Evolutionary conservation across 73 alveolate species (phyloP).

Genomic region (Tetrahymena thermophila): DNA sequence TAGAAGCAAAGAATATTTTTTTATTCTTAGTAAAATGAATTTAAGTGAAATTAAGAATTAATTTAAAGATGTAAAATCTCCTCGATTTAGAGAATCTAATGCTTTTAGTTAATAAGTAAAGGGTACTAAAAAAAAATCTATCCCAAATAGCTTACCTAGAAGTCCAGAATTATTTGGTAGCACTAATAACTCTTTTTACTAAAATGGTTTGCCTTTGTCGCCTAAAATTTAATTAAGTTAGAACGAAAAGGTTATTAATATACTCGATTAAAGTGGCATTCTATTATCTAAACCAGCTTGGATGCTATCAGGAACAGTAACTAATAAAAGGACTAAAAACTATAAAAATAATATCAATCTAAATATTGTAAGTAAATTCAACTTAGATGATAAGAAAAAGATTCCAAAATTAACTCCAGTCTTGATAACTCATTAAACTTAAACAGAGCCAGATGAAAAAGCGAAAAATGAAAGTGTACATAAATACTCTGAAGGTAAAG

Average conservation of each 20-base stretch:
- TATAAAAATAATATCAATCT: not conserved
- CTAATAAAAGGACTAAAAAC: not conserved
- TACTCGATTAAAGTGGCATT: not conserved
- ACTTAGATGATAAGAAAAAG: not conserved
- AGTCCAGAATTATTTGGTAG: not conserved
- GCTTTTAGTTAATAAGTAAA: not conserved
- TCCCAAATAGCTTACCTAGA: not conserved
- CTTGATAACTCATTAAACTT: not conserved
- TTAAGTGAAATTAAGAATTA: not conserved
- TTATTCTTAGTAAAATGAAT: not conserved
- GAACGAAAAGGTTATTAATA: not conserved
- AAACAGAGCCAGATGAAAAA: not conserved
- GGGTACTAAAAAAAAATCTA: not conserved
- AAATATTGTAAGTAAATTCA: not conserved
- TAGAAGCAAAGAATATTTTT: not conserved
- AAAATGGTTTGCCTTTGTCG: not conserved
- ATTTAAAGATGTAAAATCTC: not conserved
- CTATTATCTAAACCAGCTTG: not conserved
- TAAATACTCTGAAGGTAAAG: not conserved
- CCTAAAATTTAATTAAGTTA: not conserved
- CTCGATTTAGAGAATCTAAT: not conserved
- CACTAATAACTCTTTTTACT: not conserved
- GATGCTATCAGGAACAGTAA: not conserved
- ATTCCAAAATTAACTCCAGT: not conserved
- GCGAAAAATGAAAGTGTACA: not conserved